phyloP scores from a whole-genome alignment of 371 early-diverging fungal genomes.

The Mucor velutinosus region DNA sequence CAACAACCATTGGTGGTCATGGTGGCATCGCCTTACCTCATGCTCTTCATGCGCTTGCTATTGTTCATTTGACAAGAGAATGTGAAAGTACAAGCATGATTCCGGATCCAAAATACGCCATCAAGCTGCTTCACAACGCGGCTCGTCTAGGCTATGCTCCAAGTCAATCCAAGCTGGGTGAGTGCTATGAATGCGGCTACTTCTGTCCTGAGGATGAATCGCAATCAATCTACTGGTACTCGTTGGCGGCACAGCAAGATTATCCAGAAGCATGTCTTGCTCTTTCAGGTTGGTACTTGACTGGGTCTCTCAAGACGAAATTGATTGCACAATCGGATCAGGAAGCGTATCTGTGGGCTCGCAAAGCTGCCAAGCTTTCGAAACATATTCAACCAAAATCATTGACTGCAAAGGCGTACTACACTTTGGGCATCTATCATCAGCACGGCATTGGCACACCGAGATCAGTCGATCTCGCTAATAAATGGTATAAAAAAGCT shows the following conservation, averaged over 20 bases:
- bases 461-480: conserved; percentile 16
- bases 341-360: conserved; percentile 72
- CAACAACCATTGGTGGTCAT: conserved; percentile 38
- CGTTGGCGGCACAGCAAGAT: conserved; percentile 81
- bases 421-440: conserved; percentile 78
- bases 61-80: conserved; percentile 74
- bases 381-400: conserved; percentile 49
- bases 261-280: conserved; percentile 82
- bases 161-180: conserved; percentile 89
- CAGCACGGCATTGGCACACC: conserved; percentile 74
- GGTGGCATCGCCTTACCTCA: conserved; percentile 59
- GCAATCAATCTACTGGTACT: conserved; percentile 93
- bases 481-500: conserved; percentile 26
- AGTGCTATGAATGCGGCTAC: conserved; percentile 91
- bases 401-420: conserved; percentile 77
- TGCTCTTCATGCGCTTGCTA: conserved; percentile 89
- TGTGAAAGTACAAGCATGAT: conserved; percentile 70
- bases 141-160: conserved; percentile 90
- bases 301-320: conserved; percentile 67
- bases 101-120: conserved; percentile 81
- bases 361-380: conserved; percentile 63
- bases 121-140: conserved; percentile 85
- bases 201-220: conserved; percentile 80
- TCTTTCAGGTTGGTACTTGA: conserved; percentile 87
- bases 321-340: conserved; percentile 71